Conservation (phyloP, 768 basidiomycete species). For the Tephrocybe sp. region DNA sequence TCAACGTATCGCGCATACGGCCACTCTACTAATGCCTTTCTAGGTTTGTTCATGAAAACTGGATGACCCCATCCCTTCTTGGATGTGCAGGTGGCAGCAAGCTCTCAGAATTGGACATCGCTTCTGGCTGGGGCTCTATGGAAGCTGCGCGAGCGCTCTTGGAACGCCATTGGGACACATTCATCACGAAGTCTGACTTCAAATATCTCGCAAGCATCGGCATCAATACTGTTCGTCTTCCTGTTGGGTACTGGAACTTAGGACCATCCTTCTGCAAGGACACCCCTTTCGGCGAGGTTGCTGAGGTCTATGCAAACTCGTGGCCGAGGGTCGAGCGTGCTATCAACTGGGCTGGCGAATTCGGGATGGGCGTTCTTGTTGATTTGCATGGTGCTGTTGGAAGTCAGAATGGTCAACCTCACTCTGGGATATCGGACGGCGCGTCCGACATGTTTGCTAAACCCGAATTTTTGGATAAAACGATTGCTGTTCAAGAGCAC, state of each 20-base stretch:
- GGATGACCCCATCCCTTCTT: conserved; percentile 75
- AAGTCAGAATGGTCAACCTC: conserved; percentile 73
- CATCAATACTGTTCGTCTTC: conserved; percentile 67
- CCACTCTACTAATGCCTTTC: background rate
- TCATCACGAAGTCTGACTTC: conserved; percentile 66
- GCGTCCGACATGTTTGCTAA: conserved; percentile 47
- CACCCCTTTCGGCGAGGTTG: conserved; percentile 63
- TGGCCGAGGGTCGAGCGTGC: conserved; percentile 66
- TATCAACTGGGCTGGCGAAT: conserved; percentile 56
- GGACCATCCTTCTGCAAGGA: conserved; percentile 55
- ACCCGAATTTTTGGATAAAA: conserved; percentile 46
- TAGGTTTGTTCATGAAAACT: conserved; percentile 73
- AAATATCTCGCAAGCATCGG: conserved; percentile 62
- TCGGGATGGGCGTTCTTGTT: conserved; percentile 66
- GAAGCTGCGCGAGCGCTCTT: conserved; percentile 47
- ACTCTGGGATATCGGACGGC: conserved; percentile 64
- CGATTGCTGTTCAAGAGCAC: conserved; percentile 47
- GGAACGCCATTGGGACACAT: conserved; percentile 79
- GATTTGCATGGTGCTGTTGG: conserved; percentile 77
- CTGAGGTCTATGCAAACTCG: conserved; percentile 58
- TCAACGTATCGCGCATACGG: background rate
- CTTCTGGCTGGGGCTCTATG: conserved; percentile 55
- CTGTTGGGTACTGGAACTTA: conserved; percentile 63
- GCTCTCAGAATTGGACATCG: conserved; percentile 64
- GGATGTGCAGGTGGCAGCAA: conserved; percentile 50